These are phyloP conservation scores for Rhizopogon rudus DNA, from an alignment of 768 basidiomycete genomes.

Conservation along the genomic window DNA sequence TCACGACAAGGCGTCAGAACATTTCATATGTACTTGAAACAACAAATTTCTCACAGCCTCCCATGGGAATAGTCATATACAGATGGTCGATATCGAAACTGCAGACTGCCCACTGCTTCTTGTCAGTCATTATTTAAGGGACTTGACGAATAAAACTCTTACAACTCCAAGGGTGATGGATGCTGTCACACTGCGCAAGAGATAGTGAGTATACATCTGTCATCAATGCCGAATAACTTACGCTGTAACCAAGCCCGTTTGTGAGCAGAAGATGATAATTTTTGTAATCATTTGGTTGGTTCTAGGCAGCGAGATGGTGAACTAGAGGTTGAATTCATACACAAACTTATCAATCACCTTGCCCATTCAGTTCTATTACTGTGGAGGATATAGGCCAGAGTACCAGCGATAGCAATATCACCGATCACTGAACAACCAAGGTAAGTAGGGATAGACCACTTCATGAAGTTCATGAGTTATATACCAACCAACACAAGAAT, in stretches of 20 bases:
- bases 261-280: constrained; percentile 15
- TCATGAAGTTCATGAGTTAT: neutral
- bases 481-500: neutral
- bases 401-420: constrained; percentile 20
- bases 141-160: neutral
- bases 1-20: neutral
- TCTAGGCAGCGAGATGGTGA: constrained; percentile 1
- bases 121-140: neutral
- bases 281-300: constrained; percentile 11
- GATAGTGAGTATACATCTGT: neutral
- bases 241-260: constrained; percentile 25
- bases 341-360: constrained; percentile 8
- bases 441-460: constrained; percentile 20
- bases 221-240: neutral
- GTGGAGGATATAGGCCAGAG: constrained; percentile 12
- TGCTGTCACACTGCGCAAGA: constrained; percentile 10
- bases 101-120: constrained; percentile 13
- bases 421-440: constrained; percentile 14
- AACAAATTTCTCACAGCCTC: constrained; percentile 14
- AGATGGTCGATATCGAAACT: constrained; percentile 16
- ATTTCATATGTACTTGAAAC: neutral
- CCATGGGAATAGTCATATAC: constrained; percentile 19
- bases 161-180: constrained; percentile 13
- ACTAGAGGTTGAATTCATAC: neutral
- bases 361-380: constrained; percentile 2